phyloP scores from a whole-genome alignment of 805 yeast species.

The Metschnikowia anglica region DNA sequence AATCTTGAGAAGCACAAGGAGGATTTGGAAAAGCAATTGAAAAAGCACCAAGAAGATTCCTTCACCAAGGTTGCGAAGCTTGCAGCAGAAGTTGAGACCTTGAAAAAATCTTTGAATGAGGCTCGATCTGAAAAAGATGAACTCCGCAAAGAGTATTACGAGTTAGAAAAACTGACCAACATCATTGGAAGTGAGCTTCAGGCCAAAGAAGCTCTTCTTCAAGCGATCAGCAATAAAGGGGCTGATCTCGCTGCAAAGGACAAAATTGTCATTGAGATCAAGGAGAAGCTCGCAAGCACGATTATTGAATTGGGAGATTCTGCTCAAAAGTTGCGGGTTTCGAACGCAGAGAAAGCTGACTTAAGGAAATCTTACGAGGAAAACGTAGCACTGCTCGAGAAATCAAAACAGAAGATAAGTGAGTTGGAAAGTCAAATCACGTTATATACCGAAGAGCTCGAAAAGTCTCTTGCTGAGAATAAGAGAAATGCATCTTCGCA shows the following conservation, averaged over 20 bases:
- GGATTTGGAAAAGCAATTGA: slow-evolving; percentile 14
- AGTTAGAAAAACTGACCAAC: slow-evolving; percentile 19
- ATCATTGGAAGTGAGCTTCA: slow-evolving; percentile 19
- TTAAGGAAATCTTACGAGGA: slow-evolving; percentile 10
- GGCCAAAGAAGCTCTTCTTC: slow-evolving; percentile 20
- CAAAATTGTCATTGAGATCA: slow-evolving; percentile 20
- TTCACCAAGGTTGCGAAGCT: slow-evolving; percentile 10
- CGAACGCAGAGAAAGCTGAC: slow-evolving; percentile 14
- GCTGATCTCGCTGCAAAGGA: slow-evolving; percentile 21
- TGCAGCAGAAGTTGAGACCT: slow-evolving; percentile 11
- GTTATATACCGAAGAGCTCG: slow-evolving; percentile 3
- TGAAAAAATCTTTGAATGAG: slow-evolving; percentile 8
- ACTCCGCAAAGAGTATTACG: slow-evolving; percentile 13
- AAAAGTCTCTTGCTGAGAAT: slow-evolving; percentile 10
- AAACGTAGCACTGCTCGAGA: background rate
- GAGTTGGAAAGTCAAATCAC: slow-evolving; percentile 9
- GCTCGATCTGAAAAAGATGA: slow-evolving; percentile 12
- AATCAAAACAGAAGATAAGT: slow-evolving; percentile 2
- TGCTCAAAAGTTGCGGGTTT: slow-evolving; percentile 15
- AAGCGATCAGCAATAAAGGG: slow-evolving; percentile 20
- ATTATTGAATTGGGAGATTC: slow-evolving; percentile 18
- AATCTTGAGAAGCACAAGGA: slow-evolving; percentile 18
- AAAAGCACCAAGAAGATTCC: slow-evolving; percentile 12
- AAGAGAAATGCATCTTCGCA: slow-evolving; percentile 7
- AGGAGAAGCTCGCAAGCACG: slow-evolving; percentile 19